Evolutionary conservation across 371 early-diverging fungal species (phyloP).

Genomic region (Actinomortierella ambigua): DNA sequence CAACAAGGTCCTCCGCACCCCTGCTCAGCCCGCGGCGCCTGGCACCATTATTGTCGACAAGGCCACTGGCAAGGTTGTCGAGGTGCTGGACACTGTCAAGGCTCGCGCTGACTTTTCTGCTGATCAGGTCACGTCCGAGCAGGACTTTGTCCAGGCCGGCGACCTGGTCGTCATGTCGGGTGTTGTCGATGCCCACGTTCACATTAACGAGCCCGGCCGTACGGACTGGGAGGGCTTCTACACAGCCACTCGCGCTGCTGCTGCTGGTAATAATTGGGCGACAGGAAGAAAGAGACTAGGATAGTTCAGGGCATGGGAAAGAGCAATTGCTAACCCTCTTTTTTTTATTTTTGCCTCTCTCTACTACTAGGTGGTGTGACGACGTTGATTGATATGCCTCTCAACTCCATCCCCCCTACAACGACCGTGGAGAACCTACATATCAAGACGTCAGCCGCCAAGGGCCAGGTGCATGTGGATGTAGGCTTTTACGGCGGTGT

Average conservation of each 20-base stretch:
- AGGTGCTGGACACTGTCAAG: slow-evolving; percentile 47
- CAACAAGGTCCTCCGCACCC: slow-evolving; percentile 51
- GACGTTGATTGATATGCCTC: slow-evolving; percentile 85
- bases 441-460: slow-evolving; percentile 68
- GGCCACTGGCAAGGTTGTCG: slow-evolving; percentile 55
- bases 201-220: slow-evolving; percentile 84
- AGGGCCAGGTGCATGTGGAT: slow-evolving; percentile 75
- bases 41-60: slow-evolving; percentile 56
- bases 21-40: slow-evolving; percentile 46
- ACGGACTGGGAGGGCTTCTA: slow-evolving; percentile 88
- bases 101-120: slow-evolving; percentile 17
- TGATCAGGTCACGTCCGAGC: slow-evolving; percentile 7
- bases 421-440: slow-evolving; percentile 72
- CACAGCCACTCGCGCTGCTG: slow-evolving; percentile 81
- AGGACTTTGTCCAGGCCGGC: slow-evolving; percentile 53
- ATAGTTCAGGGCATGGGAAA: background rate
- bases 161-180: slow-evolving; percentile 74
- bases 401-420: slow-evolving; percentile 86
- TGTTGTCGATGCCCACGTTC: slow-evolving; percentile 80
- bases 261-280: slow-evolving; percentile 53
- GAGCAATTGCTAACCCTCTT: background rate
- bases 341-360: background rate
- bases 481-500: slow-evolving; percentile 86
- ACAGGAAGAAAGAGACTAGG: background rate
- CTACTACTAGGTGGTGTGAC: slow-evolving; percentile 67